Evolutionary conservation across 75 land plant genomes (phyloP), one percentile per base, ranked within the genome.

Genomic region (Selaginella tamariscina): DNA sequence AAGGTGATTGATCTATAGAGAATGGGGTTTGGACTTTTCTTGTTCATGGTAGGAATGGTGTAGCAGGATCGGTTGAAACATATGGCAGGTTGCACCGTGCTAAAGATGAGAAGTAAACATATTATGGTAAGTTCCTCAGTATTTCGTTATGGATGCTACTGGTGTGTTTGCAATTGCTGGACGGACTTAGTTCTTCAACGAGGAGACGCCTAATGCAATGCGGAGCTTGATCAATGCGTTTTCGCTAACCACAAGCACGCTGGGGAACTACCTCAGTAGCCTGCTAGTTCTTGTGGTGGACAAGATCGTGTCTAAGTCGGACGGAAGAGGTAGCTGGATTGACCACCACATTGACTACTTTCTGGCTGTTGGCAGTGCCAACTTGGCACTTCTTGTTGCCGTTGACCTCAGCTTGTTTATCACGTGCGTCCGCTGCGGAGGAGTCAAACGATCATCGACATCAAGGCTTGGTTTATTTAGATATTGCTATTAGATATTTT

Each of bases 251-350:
- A 82, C 84, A 1, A 76, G 84, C n/a, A 77, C 96, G 0, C 44
- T 84, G 9, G 97, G 97, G 29, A 88, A 82, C 66, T 91, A 82
- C 70, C 28, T 88, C 66, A 91, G 91, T 56, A 87, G 91, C 65
- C 76, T 89, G 18, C 56, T 93, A 0, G 83, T 92, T 21, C 78
- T 82, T 21, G 49, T 76, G 55, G 80, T 89, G 23, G 82, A 82
- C 22, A 75, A 76, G 31, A 1, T 82, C 23, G 81, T 86, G 0
- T 59, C 78, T 21, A 83, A 81, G 0, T 74, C 68, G 9, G 82
- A 85, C 56, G 79, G 80, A 0, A 80, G n/a, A n/a, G n/a, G n/a
- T n/a, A n/a, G 86, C 8, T 88, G 97, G 97, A 75, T 91, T 30
- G 80, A 86, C 22, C 65, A 56, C 54, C 54, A 75, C 2, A 29